These are phyloP conservation scores for Nemophila menziesii DNA, from an alignment of 257 asterid genomes.

Conservation along the genomic window DNA sequence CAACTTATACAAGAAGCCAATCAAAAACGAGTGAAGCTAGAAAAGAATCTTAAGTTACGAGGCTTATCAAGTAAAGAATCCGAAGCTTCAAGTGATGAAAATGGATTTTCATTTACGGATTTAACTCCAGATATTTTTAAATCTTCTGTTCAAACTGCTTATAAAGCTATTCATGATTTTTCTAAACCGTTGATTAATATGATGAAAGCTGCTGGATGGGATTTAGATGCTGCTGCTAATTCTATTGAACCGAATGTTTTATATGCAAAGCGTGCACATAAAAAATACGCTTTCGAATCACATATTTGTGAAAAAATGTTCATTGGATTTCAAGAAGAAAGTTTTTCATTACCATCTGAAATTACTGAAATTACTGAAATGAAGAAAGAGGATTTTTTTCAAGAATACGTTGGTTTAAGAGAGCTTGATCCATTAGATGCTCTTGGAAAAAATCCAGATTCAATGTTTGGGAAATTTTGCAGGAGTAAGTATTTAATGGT, in stretches of 20 bases:
- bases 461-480: constrained; percentile 70
- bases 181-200: constrained; percentile 94
- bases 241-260: constrained; percentile 64
- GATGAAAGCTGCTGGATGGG: constrained; percentile 99
- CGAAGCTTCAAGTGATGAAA: constrained; percentile 49
- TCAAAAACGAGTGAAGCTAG: constrained; percentile 84
- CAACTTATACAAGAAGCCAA: constrained; percentile 88
- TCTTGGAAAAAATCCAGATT: constrained; percentile 65
- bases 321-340: constrained; percentile 76
- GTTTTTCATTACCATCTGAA: constrained; percentile 45
- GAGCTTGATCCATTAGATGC: constrained; percentile 87
- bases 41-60: constrained; percentile 90
- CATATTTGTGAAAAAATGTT: constrained; percentile 93
- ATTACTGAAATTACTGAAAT: constrained; percentile 7
- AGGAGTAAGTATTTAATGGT: constrained; percentile 54
- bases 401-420: constrained; percentile 56
- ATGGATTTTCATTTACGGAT: constrained; percentile 30
- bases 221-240: constrained; percentile 91
- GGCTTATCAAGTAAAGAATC: constrained; percentile 80
- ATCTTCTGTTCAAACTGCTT: constrained; percentile 72
- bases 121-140: constrained; percentile 69
- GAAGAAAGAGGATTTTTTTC: constrained; percentile 43
- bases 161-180: constrained; percentile 78
- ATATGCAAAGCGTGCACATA: constrained; percentile 93
- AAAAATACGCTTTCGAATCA: constrained; percentile 92